Evolutionary conservation across 2,329 filamentous ascomycete genomes (phyloP), one percentile per base, ranked within the genome.

Genomic region (Emmonsiellopsis sp.): DNA sequence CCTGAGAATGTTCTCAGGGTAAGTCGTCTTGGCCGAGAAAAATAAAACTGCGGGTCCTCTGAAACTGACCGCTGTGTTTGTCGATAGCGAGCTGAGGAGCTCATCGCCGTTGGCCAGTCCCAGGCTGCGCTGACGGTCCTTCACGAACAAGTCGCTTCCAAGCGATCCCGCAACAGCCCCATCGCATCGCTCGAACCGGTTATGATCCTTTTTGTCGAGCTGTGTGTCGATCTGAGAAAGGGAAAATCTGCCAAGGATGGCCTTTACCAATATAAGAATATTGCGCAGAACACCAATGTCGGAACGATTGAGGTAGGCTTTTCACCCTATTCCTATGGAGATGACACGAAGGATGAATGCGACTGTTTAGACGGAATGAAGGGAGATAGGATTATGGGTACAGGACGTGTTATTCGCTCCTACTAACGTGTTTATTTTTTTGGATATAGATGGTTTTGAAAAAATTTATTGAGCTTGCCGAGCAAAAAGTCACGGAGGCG

Each of bases 201-300:
- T 62, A 97, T 98, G 91, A 81, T 97, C 74, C 85, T 96, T 62
- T 86, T 98, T 68, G 92, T 98, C 66, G 90, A 97, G 75, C 83
- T 97, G 56, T 95, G 88, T 62, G 93, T 98, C 66, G 92, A 97
- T 68, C 84, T 96, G 66, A 90, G 93, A 77, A 98, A 97, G 77
- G 93, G 93, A 65, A 98, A 98, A 76, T 82, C 93, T 57, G 93
- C 92, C 72, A 98, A 98, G 81, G 93, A 98, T 77, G 93, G 93
- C 57, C 81, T 98, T 48, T 98, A 97, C 73, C 93, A 96, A 73
- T 98, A 98, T 82, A 98, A 98, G 81, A 98, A 98, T 74, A 97
- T 96, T 62, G 92, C 91, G 53, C 93, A 98, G 74, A 98, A 98
- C 77, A 95, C 92, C 63, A 97, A 97, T 70, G 90, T 98, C 62